Evolutionary conservation across 179 eudicot genomes (phyloP), one percentile per base, ranked within the genome.

Genomic region (Gypsophila paniculata): DNA sequence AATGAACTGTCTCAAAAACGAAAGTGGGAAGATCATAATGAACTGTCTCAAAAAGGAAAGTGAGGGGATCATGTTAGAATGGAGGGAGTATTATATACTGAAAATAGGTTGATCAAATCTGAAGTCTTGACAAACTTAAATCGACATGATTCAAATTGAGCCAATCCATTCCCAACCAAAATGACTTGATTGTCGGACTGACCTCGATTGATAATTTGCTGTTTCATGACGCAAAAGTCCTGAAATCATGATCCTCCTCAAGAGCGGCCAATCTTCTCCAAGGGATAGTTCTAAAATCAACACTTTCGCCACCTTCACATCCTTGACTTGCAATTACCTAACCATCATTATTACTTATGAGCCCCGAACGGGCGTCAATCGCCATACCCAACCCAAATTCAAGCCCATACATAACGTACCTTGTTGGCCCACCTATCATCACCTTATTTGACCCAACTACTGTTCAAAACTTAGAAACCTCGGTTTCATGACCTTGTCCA

Each of bases 361-460:
- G n/a, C 0, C 91, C 87, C 32, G 77, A 80, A 0, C 83, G 69
- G 39, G 64, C 70, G 0, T 79, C 85, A 42, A 81, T 52, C 6
- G 87, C 78, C 23, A 69, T 82, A 21, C 89, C 91, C 69, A 79
- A 71, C 6, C 88, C 87, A 6, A 86, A 85, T n/a, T 83, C 84
- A 9, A 32, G 23, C 0, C 78, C 82, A 34, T 83, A 87, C 70
- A 83, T 70, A 29, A 78, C 57, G 52, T 76, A 78, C 83, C 86
- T 68, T 0, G 89, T 77, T 0, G 87, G 83, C 10, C 88, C 77
- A 0, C 84, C 58, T 0, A 78, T 53, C 5, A 12, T 12, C 63
- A 78, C 22, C 0, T 6, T 12, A 11, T 58, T 59, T 0, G 14
- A 34, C 2, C 46, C 75, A 60, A n/a, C n/a, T 36, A 7, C 3